Conservation (phyloP, 2,329 filamentous ascomycete species). For the Helotiales sp. region DNA sequence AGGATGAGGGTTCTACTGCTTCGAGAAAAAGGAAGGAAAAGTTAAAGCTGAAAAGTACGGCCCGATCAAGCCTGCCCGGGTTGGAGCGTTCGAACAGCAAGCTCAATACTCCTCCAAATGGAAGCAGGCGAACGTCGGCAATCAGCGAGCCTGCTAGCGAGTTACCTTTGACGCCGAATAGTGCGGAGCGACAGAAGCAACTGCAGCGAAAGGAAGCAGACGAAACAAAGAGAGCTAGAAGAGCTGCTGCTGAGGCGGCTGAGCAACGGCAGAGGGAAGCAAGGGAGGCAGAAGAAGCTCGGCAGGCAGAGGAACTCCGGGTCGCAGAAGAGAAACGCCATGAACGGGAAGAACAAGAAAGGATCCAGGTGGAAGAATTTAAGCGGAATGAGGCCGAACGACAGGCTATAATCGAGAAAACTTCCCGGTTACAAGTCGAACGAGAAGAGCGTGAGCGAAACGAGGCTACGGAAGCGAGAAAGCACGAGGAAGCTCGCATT, state of each 20-base stretch:
- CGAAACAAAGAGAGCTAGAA: slow-evolving; percentile 19
- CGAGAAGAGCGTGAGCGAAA: slow-evolving; percentile 13
- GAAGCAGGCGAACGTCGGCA: slow-evolving; percentile 13
- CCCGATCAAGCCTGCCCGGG: slow-evolving; percentile 15
- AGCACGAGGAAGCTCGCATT: slow-evolving; percentile 11
- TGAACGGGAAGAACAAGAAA: slow-evolving; percentile 16
- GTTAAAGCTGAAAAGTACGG: slow-evolving; percentile 23
- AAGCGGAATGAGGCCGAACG: slow-evolving; percentile 17
- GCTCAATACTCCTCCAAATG: slow-evolving; percentile 27
- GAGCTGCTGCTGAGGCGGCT: slow-evolving; percentile 24
- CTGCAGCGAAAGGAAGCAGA: slow-evolving; percentile 16
- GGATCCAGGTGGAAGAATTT: slow-evolving; percentile 14
- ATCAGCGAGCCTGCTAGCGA: slow-evolving; percentile 18
- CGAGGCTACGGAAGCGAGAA: slow-evolving; percentile 17
- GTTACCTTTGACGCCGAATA: slow-evolving; percentile 29
- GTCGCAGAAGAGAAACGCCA: slow-evolving; percentile 16
- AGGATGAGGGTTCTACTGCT: slow-evolving; percentile 22
- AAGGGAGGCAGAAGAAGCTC: slow-evolving; percentile 20
- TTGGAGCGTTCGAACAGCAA: slow-evolving; percentile 19
- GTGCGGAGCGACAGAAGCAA: slow-evolving; percentile 23
- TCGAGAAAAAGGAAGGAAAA: slow-evolving; percentile 17
- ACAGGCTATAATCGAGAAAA: slow-evolving; percentile 15
- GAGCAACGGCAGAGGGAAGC: slow-evolving; percentile 21
- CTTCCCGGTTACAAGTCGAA: slow-evolving; percentile 20
- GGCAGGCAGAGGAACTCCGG: slow-evolving; percentile 18